Conservation (phyloP, 1,139 yeast genomes). For the Saccharomyces pastorianus region DNA sequence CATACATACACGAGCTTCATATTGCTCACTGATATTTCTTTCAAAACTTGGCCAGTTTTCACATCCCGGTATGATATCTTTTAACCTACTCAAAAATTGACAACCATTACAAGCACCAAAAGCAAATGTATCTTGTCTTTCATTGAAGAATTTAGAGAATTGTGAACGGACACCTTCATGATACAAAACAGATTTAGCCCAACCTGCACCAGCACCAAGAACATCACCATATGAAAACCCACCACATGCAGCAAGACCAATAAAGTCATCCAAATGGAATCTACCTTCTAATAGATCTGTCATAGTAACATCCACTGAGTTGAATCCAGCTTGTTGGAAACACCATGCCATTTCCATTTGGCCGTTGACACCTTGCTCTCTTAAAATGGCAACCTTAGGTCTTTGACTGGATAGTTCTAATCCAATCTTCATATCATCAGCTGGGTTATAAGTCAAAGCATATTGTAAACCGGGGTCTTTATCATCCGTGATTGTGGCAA, state of each 20-base stretch:
- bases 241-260: conserved; percentile 97
- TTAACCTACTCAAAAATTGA: conserved; percentile 86
- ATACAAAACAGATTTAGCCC: conserved; percentile 97
- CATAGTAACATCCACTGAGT: conserved; percentile 92
- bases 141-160: conserved; percentile 74
- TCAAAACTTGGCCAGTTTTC: conserved; percentile 96
- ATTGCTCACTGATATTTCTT: conserved; percentile 86
- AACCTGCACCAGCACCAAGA: conserved; percentile 97
- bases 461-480: conserved; percentile 84
- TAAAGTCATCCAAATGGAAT: conserved; percentile 69
- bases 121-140: conserved; percentile 89
- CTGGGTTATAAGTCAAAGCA: conserved; percentile 60
- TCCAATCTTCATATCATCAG: conserved; percentile 36
- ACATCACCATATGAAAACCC: conserved; percentile 99
- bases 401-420: conserved; percentile 35
- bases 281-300: conserved; percentile 75
- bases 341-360: conserved; percentile 99
- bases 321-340: conserved; percentile 91
- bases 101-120: conserved; percentile 99
- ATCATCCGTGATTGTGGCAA: conserved; percentile 62
- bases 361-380: conserved; percentile 98
- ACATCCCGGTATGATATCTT: conserved; percentile 87
- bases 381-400: conserved; percentile 90
- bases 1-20: conserved; percentile 91
- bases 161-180: conserved; percentile 69